These are phyloP conservation scores for Apiospora malaysiana DNA, from an alignment of 2,329 filamentous ascomycete genomes.

Conservation along the genomic window DNA sequence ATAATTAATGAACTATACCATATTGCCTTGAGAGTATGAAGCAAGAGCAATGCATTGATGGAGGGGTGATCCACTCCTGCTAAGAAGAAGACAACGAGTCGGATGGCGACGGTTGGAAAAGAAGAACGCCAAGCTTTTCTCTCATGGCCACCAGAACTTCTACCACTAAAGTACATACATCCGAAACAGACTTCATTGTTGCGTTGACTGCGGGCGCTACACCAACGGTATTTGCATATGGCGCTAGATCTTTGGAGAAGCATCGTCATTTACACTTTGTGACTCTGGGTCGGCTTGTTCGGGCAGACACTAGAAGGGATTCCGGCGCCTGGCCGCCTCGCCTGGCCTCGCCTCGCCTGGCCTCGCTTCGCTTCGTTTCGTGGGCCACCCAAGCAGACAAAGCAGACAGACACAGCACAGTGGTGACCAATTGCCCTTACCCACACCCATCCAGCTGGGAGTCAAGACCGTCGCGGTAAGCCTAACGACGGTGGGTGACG, in stretches of 20 bases:
- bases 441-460: neutral
- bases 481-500: neutral
- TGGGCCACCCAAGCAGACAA: neutral
- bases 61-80: neutral
- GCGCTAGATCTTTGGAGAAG: constrained; percentile 5
- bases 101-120: neutral
- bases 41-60: neutral
- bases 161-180: neutral
- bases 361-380: neutral
- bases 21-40: no score
- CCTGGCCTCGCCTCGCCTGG: neutral
- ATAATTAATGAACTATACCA: no score
- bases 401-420: no score
- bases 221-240: constrained; percentile 1
- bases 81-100: constrained; percentile 6
- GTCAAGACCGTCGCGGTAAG: constrained; percentile 3
- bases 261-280: neutral
- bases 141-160: neutral
- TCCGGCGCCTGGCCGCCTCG: neutral
- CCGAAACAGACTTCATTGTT: constrained; percentile 8
- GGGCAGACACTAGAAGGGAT: neutral
- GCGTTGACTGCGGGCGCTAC: constrained; percentile 11
- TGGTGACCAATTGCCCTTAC: neutral
- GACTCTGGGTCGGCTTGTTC: neutral
- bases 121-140: neutral